Conservation (phyloP, 176 grass and related monocot species). For the maize (Zea mays) region Zm-B73-REFERENCE-NAM-5.0 NC_050101.1:28536001-28536500, state of each 20-base stretch:
- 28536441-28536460: background rate
- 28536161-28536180: constrained; percentile 21
- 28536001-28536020: background rate
- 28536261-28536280: background rate
- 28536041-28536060: background rate
- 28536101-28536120: constrained; percentile 97
- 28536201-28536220: constrained; percentile 7
- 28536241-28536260: background rate
- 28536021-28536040: background rate
- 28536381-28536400: background rate
- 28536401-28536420: background rate
- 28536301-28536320: constrained; percentile 9
- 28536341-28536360: background rate
- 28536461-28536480: background rate
- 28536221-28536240: background rate
- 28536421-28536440: background rate
- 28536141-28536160: constrained; percentile 94
- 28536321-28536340: background rate
- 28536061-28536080: background rate
- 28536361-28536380: background rate
- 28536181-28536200: constrained; percentile 19
- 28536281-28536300: background rate
- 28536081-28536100: constrained; percentile 52
- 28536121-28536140: constrained; percentile 98
- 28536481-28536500: constrained; percentile 67